Base-by-base conservation (phyloP, 208 protist species). In the Balamuthia mandrillaris region DNA sequence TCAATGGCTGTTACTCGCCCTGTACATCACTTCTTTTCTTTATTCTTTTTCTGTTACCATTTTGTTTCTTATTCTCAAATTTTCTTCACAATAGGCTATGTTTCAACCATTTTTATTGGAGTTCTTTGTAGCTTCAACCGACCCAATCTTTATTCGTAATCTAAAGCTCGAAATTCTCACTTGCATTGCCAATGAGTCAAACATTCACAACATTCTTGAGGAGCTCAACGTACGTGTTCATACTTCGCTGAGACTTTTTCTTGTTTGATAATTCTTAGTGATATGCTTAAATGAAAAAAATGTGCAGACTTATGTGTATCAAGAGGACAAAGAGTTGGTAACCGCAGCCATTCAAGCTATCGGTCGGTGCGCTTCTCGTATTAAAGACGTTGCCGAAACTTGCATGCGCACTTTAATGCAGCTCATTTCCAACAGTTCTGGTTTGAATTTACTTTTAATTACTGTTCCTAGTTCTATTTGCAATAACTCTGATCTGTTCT, bases 171-270 rank as follows among this genome's bases (percentile, higher is more conserved):
- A 91, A 24, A 89, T 94, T 21, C 7, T 94, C 5, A 91, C 86
- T 2, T 68, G 81, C 42, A 45, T 95, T 3, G 91, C 90, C 9
- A 89, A 29, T 7, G 88, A 90, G 21, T 66, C 58, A 49, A 99
- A 94, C 44, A 93, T 96, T 54, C 45, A 66, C 21, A 89, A 87
- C 18, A 91, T 98, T 14, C 90, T 96, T 3, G 87, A 87, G 14
- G 97, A 98, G 87, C 96, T 97, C 60, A 91, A 93, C 61, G 85
- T 88, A 24, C 61, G 81, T 72, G 10, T 33, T n/a, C n/a, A n/a
- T 37, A 16, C 27, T 84, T 27, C 14, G 7, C 47, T 31, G 4
- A 45, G 27, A n/a, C n/a, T 3, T 51, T 35, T 81, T 18, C 65
- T 52, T 52, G 61, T 81, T 5, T 74, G 10, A 10, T 86, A 18